Evolutionary conservation across 345 rosid genomes (phyloP).

Genomic region (Aquilaria yunnanensis): DNA sequence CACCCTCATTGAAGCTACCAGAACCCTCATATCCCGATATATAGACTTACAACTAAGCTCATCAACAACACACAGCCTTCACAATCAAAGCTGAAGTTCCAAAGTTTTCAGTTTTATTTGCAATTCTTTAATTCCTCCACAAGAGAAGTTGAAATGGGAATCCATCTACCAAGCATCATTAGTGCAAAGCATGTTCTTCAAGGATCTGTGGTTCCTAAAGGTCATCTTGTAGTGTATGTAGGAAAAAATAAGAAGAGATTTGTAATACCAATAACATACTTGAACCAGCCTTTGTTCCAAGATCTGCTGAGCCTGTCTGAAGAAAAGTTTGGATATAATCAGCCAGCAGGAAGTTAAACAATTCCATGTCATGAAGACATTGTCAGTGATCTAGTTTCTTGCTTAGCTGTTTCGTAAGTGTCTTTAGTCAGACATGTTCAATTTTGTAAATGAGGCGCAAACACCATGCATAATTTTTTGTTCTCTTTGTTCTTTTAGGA

Average conservation of each 20-base stretch:
- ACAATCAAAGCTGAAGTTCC: too few relatives aligned
- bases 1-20: too few relatives aligned
- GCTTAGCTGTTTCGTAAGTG: neutral
- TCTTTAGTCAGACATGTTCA: neutral
- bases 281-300: constrained; percentile 27
- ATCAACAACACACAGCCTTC: too few relatives aligned
- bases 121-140: too few relatives aligned
- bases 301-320: constrained; percentile 27
- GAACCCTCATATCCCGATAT: too few relatives aligned
- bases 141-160: too few relatives aligned
- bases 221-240: constrained; percentile 10
- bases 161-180: too few relatives aligned
- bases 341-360: constrained; percentile 38
- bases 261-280: constrained; percentile 25
- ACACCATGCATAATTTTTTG: neutral
- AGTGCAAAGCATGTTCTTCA: too few relatives aligned
- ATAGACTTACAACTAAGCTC: too few relatives aligned
- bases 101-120: too few relatives aligned
- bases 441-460: constrained; percentile 9
- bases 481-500: too few relatives aligned
- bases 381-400: constrained; percentile 12
- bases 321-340: constrained; percentile 33
- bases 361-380: constrained; percentile 32
- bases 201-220: constrained; percentile 2
- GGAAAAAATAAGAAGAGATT: constrained; percentile 37